A percentile compares a stretch with the other conserved stretches of the same genome.
Conservation (phyloP, 1,284 basidiomycete species). For the Apiotrichum domesticum region DNA sequence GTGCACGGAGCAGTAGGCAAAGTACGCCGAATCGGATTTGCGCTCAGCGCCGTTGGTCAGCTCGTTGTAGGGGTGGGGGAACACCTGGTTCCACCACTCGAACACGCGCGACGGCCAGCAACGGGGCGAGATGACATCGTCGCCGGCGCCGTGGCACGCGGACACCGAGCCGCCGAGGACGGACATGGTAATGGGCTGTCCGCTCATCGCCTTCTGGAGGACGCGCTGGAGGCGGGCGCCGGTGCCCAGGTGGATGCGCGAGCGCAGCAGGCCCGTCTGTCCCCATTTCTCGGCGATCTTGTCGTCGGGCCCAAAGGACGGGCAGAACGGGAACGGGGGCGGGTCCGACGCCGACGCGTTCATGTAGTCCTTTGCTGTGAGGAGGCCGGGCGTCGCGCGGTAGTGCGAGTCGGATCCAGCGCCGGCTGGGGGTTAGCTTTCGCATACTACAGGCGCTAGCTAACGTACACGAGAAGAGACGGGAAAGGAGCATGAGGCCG, state of each 20-base stretch:
- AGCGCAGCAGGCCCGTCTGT: slow-evolving; percentile 65
- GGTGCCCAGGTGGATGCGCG: slow-evolving; percentile 70
- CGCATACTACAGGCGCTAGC: neutral
- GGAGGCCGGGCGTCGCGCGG: slow-evolving; percentile 10
- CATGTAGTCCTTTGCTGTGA: slow-evolving; percentile 40
- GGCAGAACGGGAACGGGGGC: slow-evolving; percentile 84
- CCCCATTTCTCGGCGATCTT: slow-evolving; percentile 71
- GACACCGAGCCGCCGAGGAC: slow-evolving; percentile 87
- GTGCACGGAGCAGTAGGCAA: slow-evolving; percentile 81
- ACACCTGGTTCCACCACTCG: slow-evolving; percentile 89
- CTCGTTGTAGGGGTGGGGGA: slow-evolving; percentile 89
- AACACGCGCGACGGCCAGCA: slow-evolving; percentile 93
- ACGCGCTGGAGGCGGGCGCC: slow-evolving; percentile 75
- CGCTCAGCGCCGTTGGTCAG: slow-evolving; percentile 93
- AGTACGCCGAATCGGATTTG: slow-evolving; percentile 82
- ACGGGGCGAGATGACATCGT: slow-evolving; percentile 72
- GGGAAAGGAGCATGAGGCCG: slow-evolving; percentile 59
- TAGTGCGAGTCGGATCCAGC: slow-evolving; percentile 8
- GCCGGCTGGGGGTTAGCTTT: neutral
- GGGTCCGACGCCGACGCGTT: slow-evolving; percentile 52
- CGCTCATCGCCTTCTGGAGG: slow-evolving; percentile 74
- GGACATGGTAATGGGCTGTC: slow-evolving; percentile 82
- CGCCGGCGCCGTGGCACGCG: slow-evolving; percentile 85
- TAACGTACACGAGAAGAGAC: slow-evolving; percentile 52
- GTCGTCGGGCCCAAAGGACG: slow-evolving; percentile 74